Evolutionary conservation across 2,329 filamentous ascomycete genomes (phyloP), one percentile per base, ranked within the genome.

Genomic region (Aspergillus fijiensis): DNA sequence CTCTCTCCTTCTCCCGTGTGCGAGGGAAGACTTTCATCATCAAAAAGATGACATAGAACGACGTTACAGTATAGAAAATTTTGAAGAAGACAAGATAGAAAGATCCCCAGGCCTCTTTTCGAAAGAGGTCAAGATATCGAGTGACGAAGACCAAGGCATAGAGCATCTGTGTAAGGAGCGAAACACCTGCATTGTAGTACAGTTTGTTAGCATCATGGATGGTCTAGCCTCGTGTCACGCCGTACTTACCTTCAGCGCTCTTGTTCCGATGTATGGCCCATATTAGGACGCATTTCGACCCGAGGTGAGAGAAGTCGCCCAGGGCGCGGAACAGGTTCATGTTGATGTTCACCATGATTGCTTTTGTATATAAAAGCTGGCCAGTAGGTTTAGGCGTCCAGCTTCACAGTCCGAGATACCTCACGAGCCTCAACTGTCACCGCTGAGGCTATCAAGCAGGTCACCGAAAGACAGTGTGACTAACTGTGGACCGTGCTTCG

Each of bases 271-370:
- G 92, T 70, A 97, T 96, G 58, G 92, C 88, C 80, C 88, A 90
- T 79, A 97, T 92, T 69, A 97, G 84, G 72, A 97, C 95, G 75
- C 88, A 87, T 84, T 96, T 97, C 59, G 92, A 95, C 52, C 87
- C 82, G 50, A 91, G 86, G 74, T 98, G 94, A 70, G 90, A 91
- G 69, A 94, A 77, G 75, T 98, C 94, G 73, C 86, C 94, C 69
- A 92, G 76, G 70, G 96, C 84, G 70, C 92, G 90, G 78, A 96
- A 88, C 61, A 83, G 67, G 60, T 77, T 79, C 62, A 63, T 16
- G 31, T 53, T 79, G 61, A 63, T 12, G 27, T 53, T 57, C 52
- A 72, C 64, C 55, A 49, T 58, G 45, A 19, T 42, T 25, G 23
- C 25, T 48, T 7, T 9, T 9, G 29, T 49, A 47, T 55, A 54